Conservation (phyloP, 2,329 filamentous ascomycete species). For the Fusarium sp. region DNA sequence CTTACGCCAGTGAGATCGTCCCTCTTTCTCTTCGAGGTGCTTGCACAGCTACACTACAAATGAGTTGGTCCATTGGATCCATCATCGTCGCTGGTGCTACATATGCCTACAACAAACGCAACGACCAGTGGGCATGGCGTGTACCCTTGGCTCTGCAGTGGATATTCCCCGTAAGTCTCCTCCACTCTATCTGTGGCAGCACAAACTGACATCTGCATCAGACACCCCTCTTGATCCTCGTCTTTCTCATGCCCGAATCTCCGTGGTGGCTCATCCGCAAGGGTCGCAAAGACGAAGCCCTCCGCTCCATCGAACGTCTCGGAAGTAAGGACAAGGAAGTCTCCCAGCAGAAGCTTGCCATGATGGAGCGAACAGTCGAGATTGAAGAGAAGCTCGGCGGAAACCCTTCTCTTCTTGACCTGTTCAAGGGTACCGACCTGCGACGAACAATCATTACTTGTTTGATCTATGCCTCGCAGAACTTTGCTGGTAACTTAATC, state of each 20-base stretch:
- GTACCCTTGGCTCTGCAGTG: slow-evolving; percentile 67
- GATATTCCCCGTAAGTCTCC: slow-evolving; percentile 60
- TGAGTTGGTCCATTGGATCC: slow-evolving; percentile 71
- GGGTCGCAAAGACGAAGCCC: slow-evolving; percentile 57
- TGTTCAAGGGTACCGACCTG: slow-evolving; percentile 65
- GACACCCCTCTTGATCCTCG: slow-evolving; percentile 63
- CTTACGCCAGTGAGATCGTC: slow-evolving; percentile 70
- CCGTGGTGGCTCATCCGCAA: slow-evolving; percentile 67
- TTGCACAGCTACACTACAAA: slow-evolving; percentile 69
- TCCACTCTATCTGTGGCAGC: accelerated
- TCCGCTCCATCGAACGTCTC: slow-evolving; percentile 60
- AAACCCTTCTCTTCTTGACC: slow-evolving; percentile 62
- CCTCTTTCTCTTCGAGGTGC: slow-evolving; percentile 67
- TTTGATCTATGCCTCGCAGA: slow-evolving; percentile 68
- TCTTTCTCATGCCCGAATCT: slow-evolving; percentile 62
- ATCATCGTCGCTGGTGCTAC: slow-evolving; percentile 70
- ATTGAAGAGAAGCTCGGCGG: slow-evolving; percentile 57
- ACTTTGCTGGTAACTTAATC: slow-evolving; percentile 70
- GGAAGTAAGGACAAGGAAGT: slow-evolving; percentile 47
- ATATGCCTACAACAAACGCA: slow-evolving; percentile 59
- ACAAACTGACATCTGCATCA: neutral
- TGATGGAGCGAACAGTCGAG: slow-evolving; percentile 67
- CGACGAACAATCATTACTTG: slow-evolving; percentile 67
- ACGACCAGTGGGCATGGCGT: slow-evolving; percentile 42
- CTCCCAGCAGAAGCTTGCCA: slow-evolving; percentile 58